These are phyloP conservation scores for Naegleria lovaniensis DNA, from an alignment of 208 protist genomes.

Conservation along the genomic window DNA sequence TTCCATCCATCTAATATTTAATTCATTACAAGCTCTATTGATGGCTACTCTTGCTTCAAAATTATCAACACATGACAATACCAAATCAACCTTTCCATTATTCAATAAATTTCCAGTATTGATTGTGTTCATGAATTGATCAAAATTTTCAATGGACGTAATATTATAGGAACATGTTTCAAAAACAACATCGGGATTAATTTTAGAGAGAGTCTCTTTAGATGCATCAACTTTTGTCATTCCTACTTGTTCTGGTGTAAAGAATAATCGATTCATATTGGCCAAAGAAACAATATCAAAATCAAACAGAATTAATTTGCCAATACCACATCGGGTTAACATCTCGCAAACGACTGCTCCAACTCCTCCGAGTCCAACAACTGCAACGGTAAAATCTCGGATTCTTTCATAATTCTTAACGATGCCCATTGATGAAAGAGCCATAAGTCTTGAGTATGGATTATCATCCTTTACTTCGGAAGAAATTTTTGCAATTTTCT, in stretches of 20 bases:
- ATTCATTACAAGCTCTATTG: slow-evolving; percentile 83
- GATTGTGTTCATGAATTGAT: slow-evolving; percentile 56
- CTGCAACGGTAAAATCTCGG: slow-evolving; percentile 71
- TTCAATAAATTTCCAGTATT: background rate
- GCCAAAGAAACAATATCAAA: slow-evolving; percentile 95
- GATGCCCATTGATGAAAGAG: slow-evolving; percentile 92
- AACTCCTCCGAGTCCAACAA: slow-evolving; percentile 89
- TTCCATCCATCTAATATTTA: slow-evolving; percentile 84
- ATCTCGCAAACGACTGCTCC: slow-evolving; percentile 94
- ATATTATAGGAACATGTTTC: slow-evolving; percentile 83
- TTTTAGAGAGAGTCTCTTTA: slow-evolving; percentile 64
- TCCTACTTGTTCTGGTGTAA: slow-evolving; percentile 85
- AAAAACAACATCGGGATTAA: slow-evolving; percentile 92
- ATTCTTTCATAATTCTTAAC: slow-evolving; percentile 92
- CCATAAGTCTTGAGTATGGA: slow-evolving; percentile 88
- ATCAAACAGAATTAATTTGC: slow-evolving; percentile 94
- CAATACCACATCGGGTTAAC: slow-evolving; percentile 91
- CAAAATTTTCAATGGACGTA: slow-evolving; percentile 76
- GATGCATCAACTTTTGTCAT: slow-evolving; percentile 85
- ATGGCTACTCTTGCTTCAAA: slow-evolving; percentile 88
- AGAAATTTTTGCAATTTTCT: slow-evolving; percentile 59
- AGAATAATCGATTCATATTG: slow-evolving; percentile 96
- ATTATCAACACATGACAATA: slow-evolving; percentile 74
- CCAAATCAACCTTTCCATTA: background rate
- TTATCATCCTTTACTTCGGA: slow-evolving; percentile 83